Evolutionary conservation across 208 protist species (phyloP), one percentile per base, ranked within the genome.

Genomic region (Trypanosoma scelopori): DNA sequence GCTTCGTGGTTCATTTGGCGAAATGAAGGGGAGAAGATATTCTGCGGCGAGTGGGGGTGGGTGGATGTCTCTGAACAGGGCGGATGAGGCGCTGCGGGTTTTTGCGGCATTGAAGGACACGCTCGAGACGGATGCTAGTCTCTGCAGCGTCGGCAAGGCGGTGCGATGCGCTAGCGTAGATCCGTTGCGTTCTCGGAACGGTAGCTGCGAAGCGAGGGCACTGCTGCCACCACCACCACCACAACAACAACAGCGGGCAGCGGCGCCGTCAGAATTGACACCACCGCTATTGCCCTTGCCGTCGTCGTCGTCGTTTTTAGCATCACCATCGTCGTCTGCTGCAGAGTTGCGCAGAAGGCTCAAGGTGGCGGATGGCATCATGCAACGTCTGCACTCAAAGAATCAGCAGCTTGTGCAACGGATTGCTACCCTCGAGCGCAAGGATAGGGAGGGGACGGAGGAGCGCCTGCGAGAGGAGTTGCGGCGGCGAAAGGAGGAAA

Each of bases 371-470:
- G 76, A 78, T 12, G 55, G 45, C 20, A 70, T 81, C 27, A 72
- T 76, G 58, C 62, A 60, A 28, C 57, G 71, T 7, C 60, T 81
- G 23, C 71, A 81, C 32, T 43, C n/a, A 22, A 77, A 78, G 47
- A 81, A 81, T 51, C 23, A 81, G 48, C 43, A 69, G n/a, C 65
- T 81, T 18, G 0, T 65, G 22, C 67, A 53, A 20, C 58, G 55
- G 7, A 18, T 78, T 12, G 47, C 41, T 7, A 43, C 46, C 23
- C 9, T 61, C 25, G 48, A 73, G 42, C 16, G 27, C 18, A n/a
- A 39, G 15, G 42, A 41, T 20, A 28, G 20, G 27, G 60, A 27
- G 16, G 60, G 18, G 37, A 41, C 25, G 47, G 41, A 46, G 20
- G 45, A 1, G 15, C 35, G 35, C 3, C 18, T 65, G 16, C 57